Evolutionary conservation across 2,329 filamentous ascomycete genomes (phyloP), one percentile per base, ranked within the genome.

Genomic region (Colletotrichum viniferum): DNA sequence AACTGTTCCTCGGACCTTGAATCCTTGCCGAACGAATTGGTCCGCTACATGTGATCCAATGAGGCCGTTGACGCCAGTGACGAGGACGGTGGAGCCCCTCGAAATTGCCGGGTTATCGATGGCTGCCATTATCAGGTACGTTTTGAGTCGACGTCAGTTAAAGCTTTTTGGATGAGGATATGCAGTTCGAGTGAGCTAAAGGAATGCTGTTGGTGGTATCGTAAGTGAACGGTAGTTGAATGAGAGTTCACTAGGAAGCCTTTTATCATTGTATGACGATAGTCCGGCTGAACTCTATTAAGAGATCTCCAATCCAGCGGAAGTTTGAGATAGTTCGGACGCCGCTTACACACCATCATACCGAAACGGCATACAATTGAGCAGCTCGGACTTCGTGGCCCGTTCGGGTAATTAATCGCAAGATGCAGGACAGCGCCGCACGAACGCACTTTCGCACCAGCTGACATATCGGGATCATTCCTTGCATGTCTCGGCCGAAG

Each of bases 1-100:
- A 16, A 85, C 84, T 3, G 86, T 87, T 1, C 87, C 87, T 16
- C 86, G 85, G 18, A 89, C 87, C 5, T 81, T 82, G 76, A 85
- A 88, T 8, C 87, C 87, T 0, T 78, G 78, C 1, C 78, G 67
- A 0, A 88, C 81, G 13, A 87, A 79, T 62, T 86, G 81, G 58
- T 85, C 81, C 5, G 82, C 83, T 8, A 86, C 80, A 18, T 88
- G 82, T 1, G 84, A 85, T 4, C 79, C 87, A 7, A 88, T 80
- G 64, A 83, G 82, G 3, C 87, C 86, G 48, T 86, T 88, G 34
- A 77, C 81, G 4, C 85, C 87, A 0, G 86, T 88, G 2, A 88
- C 80, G 0, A 88, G 81, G 21, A 88, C 80, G 0, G 79, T 78
- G 0, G 85, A 85, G 6, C 80, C 81, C 69, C 79, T 77, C 7